phyloP scores from a whole-genome alignment of 768 basidiomycete genomes.

The Hygrocybe punicea region DNA sequence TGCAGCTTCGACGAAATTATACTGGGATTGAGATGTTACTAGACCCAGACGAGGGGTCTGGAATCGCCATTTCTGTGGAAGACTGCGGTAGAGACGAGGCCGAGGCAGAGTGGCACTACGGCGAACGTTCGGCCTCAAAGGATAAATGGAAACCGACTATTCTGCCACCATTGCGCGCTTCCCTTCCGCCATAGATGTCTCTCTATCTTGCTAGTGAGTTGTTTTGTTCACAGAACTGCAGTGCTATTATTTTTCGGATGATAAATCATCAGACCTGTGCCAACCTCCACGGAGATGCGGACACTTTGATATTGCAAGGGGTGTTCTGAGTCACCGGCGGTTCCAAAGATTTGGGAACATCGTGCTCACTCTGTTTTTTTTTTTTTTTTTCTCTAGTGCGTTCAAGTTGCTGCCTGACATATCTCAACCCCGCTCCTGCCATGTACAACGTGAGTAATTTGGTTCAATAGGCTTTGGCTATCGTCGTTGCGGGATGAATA shows the following conservation, averaged over 20 bases:
- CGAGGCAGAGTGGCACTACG: constrained; percentile 64
- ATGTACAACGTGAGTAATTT: not conserved
- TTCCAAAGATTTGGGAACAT: too few relatives aligned
- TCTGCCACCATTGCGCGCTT: constrained; percentile 45
- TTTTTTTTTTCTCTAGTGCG: too few relatives aligned
- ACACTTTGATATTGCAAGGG: constrained; percentile 60
- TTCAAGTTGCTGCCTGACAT: too few relatives aligned
- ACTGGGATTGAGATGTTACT: constrained; percentile 55
- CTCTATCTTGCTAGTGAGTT: constrained; percentile 17
- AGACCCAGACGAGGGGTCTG: constrained; percentile 64
- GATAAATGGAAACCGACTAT: constrained; percentile 54
- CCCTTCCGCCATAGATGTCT: constrained; percentile 1
- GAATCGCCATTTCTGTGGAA: constrained; percentile 77
- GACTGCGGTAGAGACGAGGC: constrained; percentile 44
- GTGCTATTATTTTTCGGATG: constrained; percentile 44
- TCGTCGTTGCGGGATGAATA: constrained; percentile 44
- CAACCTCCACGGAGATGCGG: constrained; percentile 52
- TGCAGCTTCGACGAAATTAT: constrained; percentile 53
- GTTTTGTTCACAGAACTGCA: constrained; percentile 10
- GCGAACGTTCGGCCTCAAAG: constrained; percentile 50
- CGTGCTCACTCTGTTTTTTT: too few relatives aligned
- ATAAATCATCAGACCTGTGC: constrained; percentile 78
- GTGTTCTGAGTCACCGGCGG: not conserved
- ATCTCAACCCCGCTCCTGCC: too few relatives aligned
- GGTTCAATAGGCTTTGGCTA: not conserved